A percentile compares a stretch with the other conserved stretches of the same genome.
These are phyloP conservation scores for Colletotrichum sp. DNA, from an alignment of 2,329 filamentous ascomycete genomes.

Conservation along the genomic window DNA sequence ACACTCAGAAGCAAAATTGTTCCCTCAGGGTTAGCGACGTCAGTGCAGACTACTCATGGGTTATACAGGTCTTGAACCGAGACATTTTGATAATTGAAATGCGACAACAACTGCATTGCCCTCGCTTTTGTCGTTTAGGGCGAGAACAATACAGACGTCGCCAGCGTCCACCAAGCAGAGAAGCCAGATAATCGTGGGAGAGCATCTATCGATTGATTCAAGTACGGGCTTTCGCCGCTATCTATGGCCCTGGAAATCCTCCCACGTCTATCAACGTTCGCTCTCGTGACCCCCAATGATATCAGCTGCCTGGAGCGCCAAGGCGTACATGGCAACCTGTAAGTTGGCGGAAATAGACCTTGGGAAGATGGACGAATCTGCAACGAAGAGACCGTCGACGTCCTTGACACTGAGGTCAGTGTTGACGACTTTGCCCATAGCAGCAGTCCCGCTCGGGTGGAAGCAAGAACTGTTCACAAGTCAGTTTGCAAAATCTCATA, in stretches of 20 bases:
- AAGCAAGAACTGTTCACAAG: conserved; percentile 11
- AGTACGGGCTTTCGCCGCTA: not conserved
- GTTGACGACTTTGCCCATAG: conserved; percentile 37
- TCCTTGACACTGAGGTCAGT: conserved; percentile 40
- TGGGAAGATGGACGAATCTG: conserved; percentile 35
- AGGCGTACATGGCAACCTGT: conserved; percentile 56
- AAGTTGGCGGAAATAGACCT: conserved; percentile 42
- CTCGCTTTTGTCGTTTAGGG: not conserved
- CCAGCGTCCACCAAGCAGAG: not conserved
- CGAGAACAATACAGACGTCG: not conserved
- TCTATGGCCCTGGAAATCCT: not conserved
- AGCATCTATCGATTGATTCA: not conserved
- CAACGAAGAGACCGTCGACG: conserved; percentile 37
- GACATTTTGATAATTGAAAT: not conserved
- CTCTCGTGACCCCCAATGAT: conserved; percentile 41
- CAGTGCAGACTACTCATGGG: not conserved
- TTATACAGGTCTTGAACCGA: too few relatives aligned
- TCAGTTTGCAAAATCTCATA: not conserved
- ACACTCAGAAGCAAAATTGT: not conserved
- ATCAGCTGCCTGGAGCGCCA: conserved; percentile 64
- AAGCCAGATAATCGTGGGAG: not conserved
- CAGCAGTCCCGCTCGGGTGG: conserved; percentile 29
- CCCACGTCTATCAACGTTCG: not conserved
- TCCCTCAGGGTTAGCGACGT: not conserved
- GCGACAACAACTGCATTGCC: not conserved